A percentile compares a stretch with the other conserved stretches of the same genome.
These are phyloP conservation scores for Gorgonomyces haynaldii DNA, from an alignment of 192 early-diverging fungal species.

Conservation along the genomic window DNA sequence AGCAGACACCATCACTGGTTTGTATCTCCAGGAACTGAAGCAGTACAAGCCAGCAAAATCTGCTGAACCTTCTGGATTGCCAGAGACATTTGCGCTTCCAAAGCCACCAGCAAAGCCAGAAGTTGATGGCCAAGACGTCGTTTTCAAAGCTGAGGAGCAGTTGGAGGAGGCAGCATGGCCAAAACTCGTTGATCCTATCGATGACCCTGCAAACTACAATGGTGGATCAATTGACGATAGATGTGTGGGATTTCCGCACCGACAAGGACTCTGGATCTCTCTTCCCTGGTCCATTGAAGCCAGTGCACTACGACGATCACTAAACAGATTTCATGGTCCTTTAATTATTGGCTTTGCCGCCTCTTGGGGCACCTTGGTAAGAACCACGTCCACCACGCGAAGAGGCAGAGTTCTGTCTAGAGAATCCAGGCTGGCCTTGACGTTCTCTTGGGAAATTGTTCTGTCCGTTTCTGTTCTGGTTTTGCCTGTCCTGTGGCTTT, in stretches of 20 bases:
- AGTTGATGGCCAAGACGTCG: conserved; percentile 16
- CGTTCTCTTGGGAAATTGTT: no score
- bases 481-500: no score
- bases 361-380: no score
- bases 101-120: conserved; percentile 30
- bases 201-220: conserved; percentile 38
- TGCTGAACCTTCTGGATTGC: conserved; percentile 12
- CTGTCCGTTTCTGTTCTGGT: no score
- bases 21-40: conserved; percentile 31
- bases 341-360: no score
- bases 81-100: conserved; percentile 25
- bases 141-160: conserved; percentile 14
- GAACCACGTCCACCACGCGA: no score
- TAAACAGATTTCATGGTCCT: no score
- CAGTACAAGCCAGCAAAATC: conserved; percentile 22
- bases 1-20: conserved; percentile 30
- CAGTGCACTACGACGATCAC: conserved; percentile 19
- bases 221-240: conserved; percentile 15
- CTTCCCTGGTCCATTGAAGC: conserved; percentile 12
- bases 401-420: no score
- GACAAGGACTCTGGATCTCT: conserved; percentile 26
- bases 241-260: conserved; percentile 29
- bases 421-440: no score
- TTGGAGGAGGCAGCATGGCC: conserved; percentile 39
- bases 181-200: conserved; percentile 32